These are phyloP conservation scores for Paramecium tetraurelia DNA, from an alignment of 73 alveolate genomes.

Conservation along the genomic window DNA sequence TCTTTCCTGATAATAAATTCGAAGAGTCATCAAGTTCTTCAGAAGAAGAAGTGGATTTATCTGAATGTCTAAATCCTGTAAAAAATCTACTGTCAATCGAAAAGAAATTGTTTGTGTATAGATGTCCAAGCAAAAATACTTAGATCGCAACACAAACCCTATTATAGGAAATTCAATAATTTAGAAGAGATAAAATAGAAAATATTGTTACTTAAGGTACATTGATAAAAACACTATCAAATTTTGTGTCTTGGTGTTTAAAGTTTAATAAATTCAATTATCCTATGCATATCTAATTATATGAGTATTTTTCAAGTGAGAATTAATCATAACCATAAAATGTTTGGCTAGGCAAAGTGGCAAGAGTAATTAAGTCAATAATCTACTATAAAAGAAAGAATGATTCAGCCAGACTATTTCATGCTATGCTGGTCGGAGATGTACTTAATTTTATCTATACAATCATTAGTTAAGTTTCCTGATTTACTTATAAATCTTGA, in stretches of 20 bases:
- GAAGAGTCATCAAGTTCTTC: background rate
- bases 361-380: background rate
- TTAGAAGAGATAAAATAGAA: conserved; percentile 52
- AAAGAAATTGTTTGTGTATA: conserved; percentile 20
- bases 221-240: background rate
- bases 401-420: conserved; percentile 26
- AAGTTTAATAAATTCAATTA: background rate
- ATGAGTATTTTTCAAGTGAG: conserved; percentile 25
- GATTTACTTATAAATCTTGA: background rate
- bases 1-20: conserved; percentile 6
- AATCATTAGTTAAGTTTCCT: background rate
- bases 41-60: background rate
- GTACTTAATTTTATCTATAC: background rate
- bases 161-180: background rate
- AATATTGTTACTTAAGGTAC: background rate
- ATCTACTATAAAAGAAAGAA: conserved; percentile 15
- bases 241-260: conserved; percentile 24
- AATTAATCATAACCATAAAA: background rate
- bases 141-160: background rate
- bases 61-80: background rate
- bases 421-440: conserved; percentile 40
- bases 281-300: conserved; percentile 8
- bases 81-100: conserved; percentile 23
- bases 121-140: background rate
- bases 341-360: conserved; percentile 24